A percentile compares a stretch with the other conserved stretches of the same genome.
phyloP scores from a whole-genome alignment of 441 rosid genomes.

The Erodium moschatum region DNA sequence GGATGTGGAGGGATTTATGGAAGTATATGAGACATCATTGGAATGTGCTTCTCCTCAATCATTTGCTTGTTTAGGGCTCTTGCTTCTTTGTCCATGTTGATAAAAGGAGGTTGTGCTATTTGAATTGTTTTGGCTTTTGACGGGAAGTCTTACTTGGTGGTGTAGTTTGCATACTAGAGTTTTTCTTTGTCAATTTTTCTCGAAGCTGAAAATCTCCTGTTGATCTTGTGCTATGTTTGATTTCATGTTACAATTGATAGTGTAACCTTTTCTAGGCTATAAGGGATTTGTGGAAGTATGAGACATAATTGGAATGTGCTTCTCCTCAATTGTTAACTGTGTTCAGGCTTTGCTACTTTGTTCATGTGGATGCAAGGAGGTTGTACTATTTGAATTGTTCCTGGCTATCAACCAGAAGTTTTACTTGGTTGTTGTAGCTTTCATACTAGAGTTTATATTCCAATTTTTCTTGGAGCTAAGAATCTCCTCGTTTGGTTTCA shows the following conservation, averaged over 20 bases:
- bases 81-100: no score
- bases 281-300: neutral
- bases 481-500: neutral
- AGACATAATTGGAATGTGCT: neutral
- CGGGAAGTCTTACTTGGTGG: neutral
- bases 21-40: neutral
- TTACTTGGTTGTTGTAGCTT: neutral
- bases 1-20: neutral
- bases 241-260: neutral
- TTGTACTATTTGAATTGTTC: no score
- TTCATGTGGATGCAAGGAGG: no score
- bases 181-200: neutral
- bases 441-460: neutral
- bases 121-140: no score
- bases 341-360: neutral
- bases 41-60: neutral
- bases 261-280: no score
- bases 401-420: no score
- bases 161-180: neutral
- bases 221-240: neutral
- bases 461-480: neutral
- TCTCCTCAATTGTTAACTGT: neutral
- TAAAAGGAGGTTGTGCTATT: no score
- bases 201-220: no score
- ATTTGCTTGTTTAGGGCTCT: neutral